Base-by-base conservation (phyloP, 768 basidiomycete genomes). In the Polyporus arcularius region DNA sequence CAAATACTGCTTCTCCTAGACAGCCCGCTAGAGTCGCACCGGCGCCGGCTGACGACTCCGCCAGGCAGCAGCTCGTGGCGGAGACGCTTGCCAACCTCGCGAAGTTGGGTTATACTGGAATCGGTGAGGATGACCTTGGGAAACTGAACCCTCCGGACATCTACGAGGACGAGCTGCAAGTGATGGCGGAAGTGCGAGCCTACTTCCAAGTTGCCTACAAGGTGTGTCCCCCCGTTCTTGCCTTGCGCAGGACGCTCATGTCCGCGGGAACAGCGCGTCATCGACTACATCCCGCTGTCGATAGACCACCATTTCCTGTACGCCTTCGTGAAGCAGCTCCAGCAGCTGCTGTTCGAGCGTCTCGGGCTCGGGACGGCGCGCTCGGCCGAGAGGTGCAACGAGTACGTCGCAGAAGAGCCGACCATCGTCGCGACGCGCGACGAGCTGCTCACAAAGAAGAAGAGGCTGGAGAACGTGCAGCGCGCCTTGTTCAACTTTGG, bases 141-240 rank as follows among this genome's bases (percentile, higher is more conserved):
- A 83, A 78, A 63, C 67, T 89, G 0, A 73, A 85, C 9, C 79
- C 81, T 0, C 55, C 74, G 0, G 86, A 88, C 55, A 71, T 71
- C 2, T 82, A 79, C 79, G 84, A 84, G 41, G 75, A 80, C 0
- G 85, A 85, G 0, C 63, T 89, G 5, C 66, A 68, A 8, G 85
- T 90, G 64, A 90, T 90, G 88, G 86, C 87, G 0, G 82, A 85
- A 50, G 86, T 89, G 4, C 76, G 86, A 5, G 88, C 86, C 0
- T 90, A 90, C 61, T 90, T 90, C 68, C 85, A 89, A 52, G 64
- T 68, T 4, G 47, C 67, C 26, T 68, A 68, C 56, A 68, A 81
- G 89, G 89, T 89, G 65, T 12, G 61, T 58, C n/a, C 54, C 18
- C 42, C 15, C 15, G 10, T 3, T n/a, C 32, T 47, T 49, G n/a